Conservation (phyloP, 805 yeast genomes). For the Lipomyces yamanashiensis region DNA sequence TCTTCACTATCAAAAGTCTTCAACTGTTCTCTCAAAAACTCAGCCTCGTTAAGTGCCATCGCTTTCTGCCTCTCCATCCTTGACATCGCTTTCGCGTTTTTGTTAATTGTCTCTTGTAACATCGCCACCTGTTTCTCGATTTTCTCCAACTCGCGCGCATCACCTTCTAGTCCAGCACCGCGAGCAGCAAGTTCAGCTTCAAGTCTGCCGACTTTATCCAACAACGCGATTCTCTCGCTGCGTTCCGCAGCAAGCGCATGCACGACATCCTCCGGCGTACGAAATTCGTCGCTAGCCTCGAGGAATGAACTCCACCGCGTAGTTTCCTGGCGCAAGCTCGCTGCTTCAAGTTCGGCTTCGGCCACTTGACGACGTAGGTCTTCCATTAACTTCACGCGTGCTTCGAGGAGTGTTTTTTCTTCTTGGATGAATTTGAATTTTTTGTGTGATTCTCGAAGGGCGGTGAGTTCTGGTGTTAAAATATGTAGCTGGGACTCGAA, state of each 20-base stretch:
- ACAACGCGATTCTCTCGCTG: constrained; percentile 40
- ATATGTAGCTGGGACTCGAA: constrained; percentile 58
- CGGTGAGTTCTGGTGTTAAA: constrained; percentile 58
- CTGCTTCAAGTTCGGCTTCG: constrained; percentile 56
- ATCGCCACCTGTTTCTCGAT: constrained; percentile 41
- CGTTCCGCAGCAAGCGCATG: constrained; percentile 47
- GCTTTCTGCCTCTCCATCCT: constrained; percentile 52
- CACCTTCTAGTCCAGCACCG: constrained; percentile 36
- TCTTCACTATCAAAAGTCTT: constrained; percentile 54
- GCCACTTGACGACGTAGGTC: constrained; percentile 53
- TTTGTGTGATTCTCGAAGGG: constrained; percentile 53
- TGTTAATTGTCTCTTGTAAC: constrained; percentile 47
- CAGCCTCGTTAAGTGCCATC: constrained; percentile 63
- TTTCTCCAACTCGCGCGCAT: constrained; percentile 40
- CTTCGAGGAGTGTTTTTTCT: constrained; percentile 54
- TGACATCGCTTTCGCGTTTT: constrained; percentile 45
- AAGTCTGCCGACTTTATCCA: constrained; percentile 44
- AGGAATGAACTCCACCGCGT: constrained; percentile 54
- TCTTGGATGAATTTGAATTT: constrained; percentile 60
- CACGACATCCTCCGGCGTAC: constrained; percentile 50
- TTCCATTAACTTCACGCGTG: constrained; percentile 50
- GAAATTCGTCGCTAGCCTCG: constrained; percentile 49
- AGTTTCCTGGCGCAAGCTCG: constrained; percentile 54
- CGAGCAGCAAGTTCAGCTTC: constrained; percentile 42
- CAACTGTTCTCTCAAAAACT: constrained; percentile 60